These are phyloP conservation scores for Clathrus columnatus DNA, from an alignment of 768 basidiomycete species.

Conservation along the genomic window DNA sequence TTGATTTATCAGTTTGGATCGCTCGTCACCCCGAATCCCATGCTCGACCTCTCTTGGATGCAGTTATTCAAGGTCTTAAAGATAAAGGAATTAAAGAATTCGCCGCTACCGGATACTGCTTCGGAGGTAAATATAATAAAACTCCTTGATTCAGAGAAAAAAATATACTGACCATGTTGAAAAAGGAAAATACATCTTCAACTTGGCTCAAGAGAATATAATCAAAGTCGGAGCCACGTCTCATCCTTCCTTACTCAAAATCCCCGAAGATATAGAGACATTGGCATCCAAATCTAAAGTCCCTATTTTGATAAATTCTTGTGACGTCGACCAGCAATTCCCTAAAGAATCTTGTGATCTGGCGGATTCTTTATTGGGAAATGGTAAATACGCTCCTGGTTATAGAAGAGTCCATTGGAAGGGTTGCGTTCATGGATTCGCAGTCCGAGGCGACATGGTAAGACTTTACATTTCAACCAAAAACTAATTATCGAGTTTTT, in stretches of 20 bases:
- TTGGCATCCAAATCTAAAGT: slow-evolving; percentile 29
- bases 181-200: slow-evolving; percentile 8
- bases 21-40: neutral
- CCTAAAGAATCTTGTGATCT: slow-evolving; percentile 11
- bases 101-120: slow-evolving; percentile 7
- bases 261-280: slow-evolving; percentile 10
- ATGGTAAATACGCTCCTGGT: slow-evolving; percentile 15
- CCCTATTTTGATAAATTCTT: slow-evolving; percentile 63
- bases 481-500: too few species aligned
- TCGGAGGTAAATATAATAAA: slow-evolving; percentile 1
- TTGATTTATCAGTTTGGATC: slow-evolving; percentile 4
- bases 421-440: slow-evolving; percentile 20
- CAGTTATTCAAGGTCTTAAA: slow-evolving; percentile 8
- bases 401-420: slow-evolving; percentile 13
- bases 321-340: slow-evolving; percentile 19
- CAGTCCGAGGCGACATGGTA: slow-evolving; percentile 15
- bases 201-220: slow-evolving; percentile 11
- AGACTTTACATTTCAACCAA: slow-evolving; percentile 3
- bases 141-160: neutral
- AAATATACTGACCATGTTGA: neutral
- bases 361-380: slow-evolving; percentile 16
- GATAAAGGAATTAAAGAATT: slow-evolving; percentile 9
- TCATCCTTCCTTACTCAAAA: slow-evolving; percentile 8
- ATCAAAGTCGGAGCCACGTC: slow-evolving; percentile 6
- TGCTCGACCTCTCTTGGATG: slow-evolving; percentile 9